Evolutionary conservation across 495 filamentous ascomycete species (phyloP).

Genomic region (Xylaria cubensis): DNA sequence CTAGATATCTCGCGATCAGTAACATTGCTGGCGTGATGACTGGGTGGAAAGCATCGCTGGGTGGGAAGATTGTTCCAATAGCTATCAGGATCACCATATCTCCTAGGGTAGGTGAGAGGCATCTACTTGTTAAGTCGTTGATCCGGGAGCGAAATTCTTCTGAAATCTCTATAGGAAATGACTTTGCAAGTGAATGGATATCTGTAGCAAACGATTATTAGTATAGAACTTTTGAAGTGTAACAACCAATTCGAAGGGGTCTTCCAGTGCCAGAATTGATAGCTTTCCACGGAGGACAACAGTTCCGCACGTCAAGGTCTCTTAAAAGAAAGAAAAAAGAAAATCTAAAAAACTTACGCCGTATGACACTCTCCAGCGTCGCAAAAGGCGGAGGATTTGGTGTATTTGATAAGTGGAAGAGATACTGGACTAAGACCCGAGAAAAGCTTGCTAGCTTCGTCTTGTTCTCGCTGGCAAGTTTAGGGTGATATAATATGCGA

Average conservation of each 20-base stretch:
- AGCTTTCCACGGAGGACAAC: not conserved
- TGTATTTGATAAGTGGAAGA: constrained; percentile 67
- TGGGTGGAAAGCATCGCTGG: constrained; percentile 95
- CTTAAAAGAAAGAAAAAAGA: not conserved
- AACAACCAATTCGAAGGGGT: not conserved
- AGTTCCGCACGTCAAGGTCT: not conserved
- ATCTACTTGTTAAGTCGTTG: constrained; percentile 65
- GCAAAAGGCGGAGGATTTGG: constrained; percentile 43
- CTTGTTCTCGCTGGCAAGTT: constrained; percentile 83
- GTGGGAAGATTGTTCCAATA: constrained; percentile 84
- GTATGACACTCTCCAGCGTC: constrained; percentile 50
- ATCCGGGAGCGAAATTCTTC: constrained; percentile 78
- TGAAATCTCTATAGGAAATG: constrained; percentile 75
- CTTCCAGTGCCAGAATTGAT: not conserved
- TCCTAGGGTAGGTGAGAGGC: constrained; percentile 67
- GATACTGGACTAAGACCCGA: constrained; percentile 75
- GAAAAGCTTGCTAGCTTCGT: constrained; percentile 78
- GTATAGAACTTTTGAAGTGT: not conserved
- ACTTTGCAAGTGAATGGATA: constrained; percentile 86
- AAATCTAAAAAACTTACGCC: constrained; percentile 34
- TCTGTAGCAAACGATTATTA: constrained; percentile 41
- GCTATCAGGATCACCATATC: constrained; percentile 85
- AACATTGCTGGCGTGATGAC: constrained; percentile 89
- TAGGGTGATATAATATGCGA: constrained; percentile 86
- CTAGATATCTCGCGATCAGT: constrained; percentile 80